These are phyloP conservation scores for Plenodomus biglobosus DNA, from an alignment of 2,329 filamentous ascomycete genomes.

Conservation along the genomic window DNA sequence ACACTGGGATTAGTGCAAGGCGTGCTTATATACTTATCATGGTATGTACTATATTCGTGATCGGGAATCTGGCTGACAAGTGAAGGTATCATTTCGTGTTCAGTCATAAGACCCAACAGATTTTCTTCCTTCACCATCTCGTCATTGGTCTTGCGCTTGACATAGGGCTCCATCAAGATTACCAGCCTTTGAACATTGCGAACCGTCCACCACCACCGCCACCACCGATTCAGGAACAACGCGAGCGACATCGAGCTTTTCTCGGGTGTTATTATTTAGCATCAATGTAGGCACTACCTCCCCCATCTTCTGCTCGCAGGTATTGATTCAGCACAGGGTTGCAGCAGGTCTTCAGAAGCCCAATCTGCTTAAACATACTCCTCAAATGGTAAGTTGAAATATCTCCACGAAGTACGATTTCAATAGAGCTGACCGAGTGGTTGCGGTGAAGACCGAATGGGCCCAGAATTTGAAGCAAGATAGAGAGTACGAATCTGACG, in stretches of 20 bases:
- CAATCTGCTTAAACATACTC: conserved; percentile 33
- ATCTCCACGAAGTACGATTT: no score
- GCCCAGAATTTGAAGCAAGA: conserved; percentile 18
- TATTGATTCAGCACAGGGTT: conserved; percentile 21
- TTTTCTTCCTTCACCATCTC: conserved; percentile 36
- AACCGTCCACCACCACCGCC: conserved; percentile 15
- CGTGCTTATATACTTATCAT: conserved; percentile 38
- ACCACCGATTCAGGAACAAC: conserved; percentile 16
- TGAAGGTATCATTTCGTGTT: conserved; percentile 41
- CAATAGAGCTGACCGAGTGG: no score
- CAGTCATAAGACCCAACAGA: conserved; percentile 41
- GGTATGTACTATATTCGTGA: conserved; percentile 14
- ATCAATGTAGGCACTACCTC: conserved; percentile 24
- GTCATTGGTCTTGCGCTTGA: conserved; percentile 37
- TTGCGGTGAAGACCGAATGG: conserved; percentile 15
- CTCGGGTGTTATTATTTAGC: conserved; percentile 41
- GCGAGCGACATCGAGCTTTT: conserved; percentile 35
- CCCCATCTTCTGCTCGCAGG: neutral
- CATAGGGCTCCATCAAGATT: conserved; percentile 30
- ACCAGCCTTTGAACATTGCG: conserved; percentile 17
- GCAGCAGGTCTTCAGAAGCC: conserved; percentile 35
- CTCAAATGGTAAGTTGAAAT: conserved; percentile 22
- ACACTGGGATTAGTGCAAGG: conserved; percentile 38
- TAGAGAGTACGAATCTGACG: conserved; percentile 31
- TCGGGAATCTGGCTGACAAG: conserved; percentile 1